Percentiles rank a stretch among this genome's conserved stretches.
Conservation (phyloP, 2,329 filamentous ascomycete species). For the Exophiala bonariae region DNA sequence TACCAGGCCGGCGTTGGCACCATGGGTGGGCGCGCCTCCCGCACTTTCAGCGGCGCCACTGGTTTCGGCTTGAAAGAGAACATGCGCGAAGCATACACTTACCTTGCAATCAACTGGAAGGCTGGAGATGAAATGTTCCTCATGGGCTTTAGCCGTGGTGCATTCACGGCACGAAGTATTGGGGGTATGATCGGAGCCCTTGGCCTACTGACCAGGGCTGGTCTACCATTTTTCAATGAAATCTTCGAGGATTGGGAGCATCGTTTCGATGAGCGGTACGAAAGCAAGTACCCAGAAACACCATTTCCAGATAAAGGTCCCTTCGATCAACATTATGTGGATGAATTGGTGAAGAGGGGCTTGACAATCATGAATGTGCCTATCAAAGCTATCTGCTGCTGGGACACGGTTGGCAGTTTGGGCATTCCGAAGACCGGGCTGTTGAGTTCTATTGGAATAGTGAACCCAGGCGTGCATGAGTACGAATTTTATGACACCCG, state of each 20-base stretch:
- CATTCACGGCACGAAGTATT: constrained; percentile 38
- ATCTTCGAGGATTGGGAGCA: constrained; percentile 36
- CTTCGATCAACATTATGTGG: constrained; percentile 29
- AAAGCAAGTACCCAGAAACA: constrained; percentile 27
- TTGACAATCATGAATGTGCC: constrained; percentile 25
- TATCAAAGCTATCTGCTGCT: constrained; percentile 35
- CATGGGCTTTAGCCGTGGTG: constrained; percentile 38
- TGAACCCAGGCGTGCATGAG: constrained; percentile 26
- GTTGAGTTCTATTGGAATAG: constrained; percentile 20
- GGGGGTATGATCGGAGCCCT: constrained; percentile 36
- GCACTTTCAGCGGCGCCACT: constrained; percentile 25
- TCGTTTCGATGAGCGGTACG: constrained; percentile 28
- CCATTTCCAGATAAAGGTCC: constrained; percentile 32
- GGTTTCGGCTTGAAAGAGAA: constrained; percentile 29
- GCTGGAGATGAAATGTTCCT: constrained; percentile 39
- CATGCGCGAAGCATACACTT: constrained; percentile 31
- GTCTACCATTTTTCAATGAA: constrained; percentile 31
- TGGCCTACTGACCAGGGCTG: constrained; percentile 33
- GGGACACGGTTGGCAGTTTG: constrained; percentile 36
- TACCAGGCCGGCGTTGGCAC: constrained; percentile 44
- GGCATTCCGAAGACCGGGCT: constrained; percentile 31
- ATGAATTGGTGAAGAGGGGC: constrained; percentile 26
- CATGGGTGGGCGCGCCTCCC: constrained; percentile 20
- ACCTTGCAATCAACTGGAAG: constrained; percentile 36
- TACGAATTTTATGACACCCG: constrained; percentile 36